These are phyloP conservation scores for Dalechampia spathulata DNA, from an alignment of 441 rosid genomes.

Conservation along the genomic window DNA sequence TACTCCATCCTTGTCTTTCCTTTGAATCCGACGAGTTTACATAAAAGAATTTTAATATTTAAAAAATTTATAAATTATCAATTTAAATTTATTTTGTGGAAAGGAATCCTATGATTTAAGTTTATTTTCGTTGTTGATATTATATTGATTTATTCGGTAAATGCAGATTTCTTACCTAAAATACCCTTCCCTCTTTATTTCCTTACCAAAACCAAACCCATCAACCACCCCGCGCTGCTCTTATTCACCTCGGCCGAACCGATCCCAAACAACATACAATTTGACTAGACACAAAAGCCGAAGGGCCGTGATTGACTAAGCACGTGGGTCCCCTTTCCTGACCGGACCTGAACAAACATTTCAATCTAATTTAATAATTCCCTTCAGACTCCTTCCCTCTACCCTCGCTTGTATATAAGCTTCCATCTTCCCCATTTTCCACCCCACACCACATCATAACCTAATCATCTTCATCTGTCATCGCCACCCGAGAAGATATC, in stretches of 20 bases:
- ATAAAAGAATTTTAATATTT: too few relatives aligned
- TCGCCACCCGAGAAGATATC: too few relatives aligned
- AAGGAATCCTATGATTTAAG: too few relatives aligned
- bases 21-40: too few relatives aligned
- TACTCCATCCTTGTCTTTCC: too few relatives aligned
- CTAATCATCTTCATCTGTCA: not conserved
- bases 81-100: too few relatives aligned
- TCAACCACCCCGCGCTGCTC: not conserved
- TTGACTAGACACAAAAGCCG: not conserved
- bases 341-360: slow-evolving; percentile 38
- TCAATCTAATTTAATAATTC: slow-evolving; percentile 27
- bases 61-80: too few relatives aligned
- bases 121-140: too few relatives aligned
- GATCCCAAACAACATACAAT: not conserved
- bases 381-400: slow-evolving; percentile 22
- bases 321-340: slow-evolving; percentile 30
- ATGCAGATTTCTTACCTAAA: too few relatives aligned
- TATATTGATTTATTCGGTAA: too few relatives aligned
- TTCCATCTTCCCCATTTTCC: slow-evolving; percentile 20
- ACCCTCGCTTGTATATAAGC: slow-evolving; percentile 34
- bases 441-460: slow-evolving; percentile 23
- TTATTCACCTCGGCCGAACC: slow-evolving; percentile 18
- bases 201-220: slow-evolving; percentile 6
- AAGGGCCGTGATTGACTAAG: slow-evolving; percentile 54
- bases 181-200: not conserved